Conservation (phyloP, 768 basidiomycete genomes). For the Cytidiella melzeri region DNA sequence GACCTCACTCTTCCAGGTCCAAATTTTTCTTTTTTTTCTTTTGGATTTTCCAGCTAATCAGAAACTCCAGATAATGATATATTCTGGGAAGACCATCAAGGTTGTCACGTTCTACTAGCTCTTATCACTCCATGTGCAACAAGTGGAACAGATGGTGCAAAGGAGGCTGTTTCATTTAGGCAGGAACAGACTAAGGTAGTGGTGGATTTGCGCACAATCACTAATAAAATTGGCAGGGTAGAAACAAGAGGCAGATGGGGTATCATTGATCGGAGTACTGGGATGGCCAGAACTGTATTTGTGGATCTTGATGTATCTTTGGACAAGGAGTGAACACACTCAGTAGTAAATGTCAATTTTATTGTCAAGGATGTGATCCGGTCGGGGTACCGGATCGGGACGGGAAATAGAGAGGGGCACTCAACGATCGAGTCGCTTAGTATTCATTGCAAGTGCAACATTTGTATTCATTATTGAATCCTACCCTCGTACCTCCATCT, state of each 20-base stretch:
- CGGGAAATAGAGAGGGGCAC: too few relatives aligned
- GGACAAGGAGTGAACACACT: background rate
- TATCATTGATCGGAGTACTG: constrained; percentile 3
- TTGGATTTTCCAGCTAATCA: too few relatives aligned
- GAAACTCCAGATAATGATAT: background rate
- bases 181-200: background rate
- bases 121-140: background rate
- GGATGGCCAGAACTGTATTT: constrained; percentile 1
- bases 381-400: too few relatives aligned
- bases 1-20: background rate
- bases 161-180: background rate
- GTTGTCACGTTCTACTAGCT: background rate
- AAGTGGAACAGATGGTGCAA: background rate
- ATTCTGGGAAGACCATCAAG: background rate
- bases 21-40: too few relatives aligned
- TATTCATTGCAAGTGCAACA: too few relatives aligned
- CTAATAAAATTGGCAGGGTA: background rate
- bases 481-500: too few relatives aligned
- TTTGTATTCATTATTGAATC: too few relatives aligned
- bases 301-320: background rate
- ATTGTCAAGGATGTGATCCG: too few relatives aligned
- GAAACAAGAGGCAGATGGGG: background rate
- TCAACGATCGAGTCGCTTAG: too few relatives aligned
- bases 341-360: too few relatives aligned
- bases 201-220: background rate